These are phyloP conservation scores for Zelopaecilomyces penicillatus DNA, from an alignment of 2,329 filamentous ascomycete genomes.

Conservation along the genomic window DNA sequence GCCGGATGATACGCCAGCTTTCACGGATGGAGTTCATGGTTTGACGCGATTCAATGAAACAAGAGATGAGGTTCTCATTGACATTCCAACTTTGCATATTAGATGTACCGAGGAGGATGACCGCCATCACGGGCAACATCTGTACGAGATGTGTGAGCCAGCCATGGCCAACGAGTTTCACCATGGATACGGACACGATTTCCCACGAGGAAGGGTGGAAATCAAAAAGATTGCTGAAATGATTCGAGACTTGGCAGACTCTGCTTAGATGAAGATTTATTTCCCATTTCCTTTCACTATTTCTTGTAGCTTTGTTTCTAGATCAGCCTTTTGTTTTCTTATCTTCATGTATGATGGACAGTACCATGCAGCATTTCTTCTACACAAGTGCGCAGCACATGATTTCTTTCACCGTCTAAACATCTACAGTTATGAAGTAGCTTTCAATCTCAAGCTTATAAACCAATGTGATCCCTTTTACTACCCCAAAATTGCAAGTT, in stretches of 20 bases:
- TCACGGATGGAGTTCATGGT: constrained; percentile 1
- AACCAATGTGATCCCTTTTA: too few relatives aligned
- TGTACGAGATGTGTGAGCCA: constrained; percentile 2
- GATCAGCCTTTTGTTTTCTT: too few relatives aligned
- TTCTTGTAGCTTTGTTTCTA: too few relatives aligned
- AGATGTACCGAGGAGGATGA: constrained; percentile 1
- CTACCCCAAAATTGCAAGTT: not conserved
- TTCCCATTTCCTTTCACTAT: too few relatives aligned
- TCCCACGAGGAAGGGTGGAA: constrained; percentile 3
- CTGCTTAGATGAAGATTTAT: too few relatives aligned
- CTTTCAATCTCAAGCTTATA: too few relatives aligned
- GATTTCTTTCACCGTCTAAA: too few relatives aligned
- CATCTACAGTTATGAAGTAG: too few relatives aligned
- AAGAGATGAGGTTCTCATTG: constrained; percentile 1
- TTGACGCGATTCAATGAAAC: not conserved
- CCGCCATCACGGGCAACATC: constrained; percentile 1
- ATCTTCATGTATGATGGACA: too few relatives aligned
- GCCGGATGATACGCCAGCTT: constrained; percentile 1
- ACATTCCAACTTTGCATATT: constrained; percentile 4
- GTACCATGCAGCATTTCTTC: too few relatives aligned
- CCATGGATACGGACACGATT: constrained; percentile 4
- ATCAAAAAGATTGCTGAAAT: constrained; percentile 3
- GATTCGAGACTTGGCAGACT: constrained; percentile 2
- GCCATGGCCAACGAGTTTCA: constrained; percentile 1
- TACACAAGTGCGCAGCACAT: too few relatives aligned